These are phyloP conservation scores for Coemansia sp. DNA, from an alignment of 192 early-diverging fungal species.

Conservation along the genomic window DNA sequence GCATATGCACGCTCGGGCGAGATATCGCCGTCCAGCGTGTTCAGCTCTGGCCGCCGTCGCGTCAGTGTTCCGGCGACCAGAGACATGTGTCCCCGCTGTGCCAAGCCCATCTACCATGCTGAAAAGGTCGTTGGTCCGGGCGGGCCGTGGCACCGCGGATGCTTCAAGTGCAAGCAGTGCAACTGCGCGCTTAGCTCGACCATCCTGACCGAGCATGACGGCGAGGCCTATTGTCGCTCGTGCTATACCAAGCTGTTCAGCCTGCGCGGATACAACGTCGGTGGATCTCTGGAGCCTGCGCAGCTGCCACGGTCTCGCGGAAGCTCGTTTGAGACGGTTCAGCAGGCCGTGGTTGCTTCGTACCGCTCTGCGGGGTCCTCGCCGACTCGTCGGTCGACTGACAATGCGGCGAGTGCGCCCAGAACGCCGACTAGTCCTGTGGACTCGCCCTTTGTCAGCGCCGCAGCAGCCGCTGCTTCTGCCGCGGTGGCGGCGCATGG, in stretches of 20 bases:
- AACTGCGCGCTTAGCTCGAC: constrained; percentile 41
- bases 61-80: constrained; percentile 35
- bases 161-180: constrained; percentile 55
- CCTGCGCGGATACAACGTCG: constrained; percentile 46
- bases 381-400: not conserved
- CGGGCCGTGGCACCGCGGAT: constrained; percentile 52
- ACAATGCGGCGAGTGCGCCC: not conserved
- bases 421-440: not conserved
- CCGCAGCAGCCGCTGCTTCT: constrained; percentile 34
- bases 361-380: not conserved
- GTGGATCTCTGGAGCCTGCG: constrained; percentile 25
- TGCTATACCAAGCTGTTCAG: constrained; percentile 54
- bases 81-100: constrained; percentile 53
- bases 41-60: constrained; percentile 37
- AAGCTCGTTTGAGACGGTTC: not conserved
- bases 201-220: constrained; percentile 49
- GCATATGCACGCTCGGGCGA: constrained; percentile 19
- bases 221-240: constrained; percentile 49
- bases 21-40: constrained; percentile 50
- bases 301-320: not conserved
- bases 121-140: constrained; percentile 54
- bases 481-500: constrained; percentile 33
- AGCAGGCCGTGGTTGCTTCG: not conserved
- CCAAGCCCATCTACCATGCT: constrained; percentile 50
- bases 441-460: constrained; percentile 33